Conservation (phyloP, 2,329 filamentous ascomycete genomes). For the Botrytis pseudocinerea region DNA sequence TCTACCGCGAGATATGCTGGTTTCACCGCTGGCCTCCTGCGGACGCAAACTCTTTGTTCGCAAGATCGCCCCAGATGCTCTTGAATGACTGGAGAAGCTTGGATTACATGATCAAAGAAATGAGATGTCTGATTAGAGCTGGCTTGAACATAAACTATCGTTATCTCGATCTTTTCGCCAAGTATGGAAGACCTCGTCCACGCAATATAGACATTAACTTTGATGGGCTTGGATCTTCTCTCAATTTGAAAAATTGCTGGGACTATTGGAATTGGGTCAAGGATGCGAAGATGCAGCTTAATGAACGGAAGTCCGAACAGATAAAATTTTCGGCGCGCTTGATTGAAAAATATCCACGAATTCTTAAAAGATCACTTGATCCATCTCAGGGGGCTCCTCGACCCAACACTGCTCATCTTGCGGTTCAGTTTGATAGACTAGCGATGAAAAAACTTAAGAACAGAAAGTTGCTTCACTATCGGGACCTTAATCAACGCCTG, state of each 20-base stretch:
- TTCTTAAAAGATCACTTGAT: conserved; percentile 9
- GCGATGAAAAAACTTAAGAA: background rate
- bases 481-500: background rate
- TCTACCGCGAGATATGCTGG: conserved; percentile 15
- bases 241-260: background rate
- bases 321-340: background rate
- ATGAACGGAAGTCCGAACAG: conserved; percentile 4
- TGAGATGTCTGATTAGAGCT: background rate
- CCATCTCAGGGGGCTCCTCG: background rate
- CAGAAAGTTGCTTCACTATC: background rate
- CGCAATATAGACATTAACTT: background rate
- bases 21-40: background rate
- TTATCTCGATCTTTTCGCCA: conserved; percentile 11
- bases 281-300: background rate
- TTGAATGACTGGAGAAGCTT: background rate
- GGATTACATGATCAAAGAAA: background rate
- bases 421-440: background rate
- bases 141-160: background rate
- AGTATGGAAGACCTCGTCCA: background rate
- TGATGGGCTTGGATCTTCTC: too few species aligned
- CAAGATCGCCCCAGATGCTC: background rate
- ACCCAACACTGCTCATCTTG: background rate
- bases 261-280: conserved; percentile 17
- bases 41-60: background rate
- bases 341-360: conserved; percentile 5